These are phyloP conservation scores for Chaetoscypha palmicola DNA, from an alignment of 2,329 filamentous ascomycete species.

Conservation along the genomic window DNA sequence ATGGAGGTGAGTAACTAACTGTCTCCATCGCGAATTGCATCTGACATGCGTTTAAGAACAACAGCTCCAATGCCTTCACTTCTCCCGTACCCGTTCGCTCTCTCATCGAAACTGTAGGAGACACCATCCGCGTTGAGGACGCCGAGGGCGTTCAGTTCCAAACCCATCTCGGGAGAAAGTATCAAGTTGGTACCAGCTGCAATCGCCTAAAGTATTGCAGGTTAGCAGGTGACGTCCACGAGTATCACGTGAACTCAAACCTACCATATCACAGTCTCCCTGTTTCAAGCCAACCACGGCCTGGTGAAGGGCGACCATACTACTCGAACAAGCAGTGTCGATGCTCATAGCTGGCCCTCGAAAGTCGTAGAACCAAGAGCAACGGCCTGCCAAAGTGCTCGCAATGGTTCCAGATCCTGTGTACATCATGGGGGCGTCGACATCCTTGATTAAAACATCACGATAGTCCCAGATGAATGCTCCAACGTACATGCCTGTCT, in stretches of 20 bases:
- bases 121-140: constrained; percentile 24
- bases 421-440: constrained; percentile 30
- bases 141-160: constrained; percentile 31
- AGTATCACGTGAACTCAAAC: not conserved
- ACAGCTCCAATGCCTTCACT: constrained; percentile 50
- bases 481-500: constrained; percentile 30
- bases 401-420: constrained; percentile 30
- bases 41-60: constrained; percentile 49
- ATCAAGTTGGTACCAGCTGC: not conserved
- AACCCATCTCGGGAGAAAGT: not conserved
- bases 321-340: constrained; percentile 1
- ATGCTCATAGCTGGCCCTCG: not conserved
- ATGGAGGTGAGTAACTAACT: not conserved
- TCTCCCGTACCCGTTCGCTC: constrained; percentile 9
- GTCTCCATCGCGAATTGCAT: constrained; percentile 40
- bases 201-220: not conserved
- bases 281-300: not conserved
- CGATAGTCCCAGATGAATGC: constrained; percentile 24
- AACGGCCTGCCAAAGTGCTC: constrained; percentile 32
- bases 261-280: not conserved
- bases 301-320: not conserved
- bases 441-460: constrained; percentile 29
- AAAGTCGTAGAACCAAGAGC: not conserved
- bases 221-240: not conserved
- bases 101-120: constrained; percentile 35